These are phyloP conservation scores for Iris pallida DNA, from an alignment of 116 monocot species.

Conservation along the genomic window DNA sequence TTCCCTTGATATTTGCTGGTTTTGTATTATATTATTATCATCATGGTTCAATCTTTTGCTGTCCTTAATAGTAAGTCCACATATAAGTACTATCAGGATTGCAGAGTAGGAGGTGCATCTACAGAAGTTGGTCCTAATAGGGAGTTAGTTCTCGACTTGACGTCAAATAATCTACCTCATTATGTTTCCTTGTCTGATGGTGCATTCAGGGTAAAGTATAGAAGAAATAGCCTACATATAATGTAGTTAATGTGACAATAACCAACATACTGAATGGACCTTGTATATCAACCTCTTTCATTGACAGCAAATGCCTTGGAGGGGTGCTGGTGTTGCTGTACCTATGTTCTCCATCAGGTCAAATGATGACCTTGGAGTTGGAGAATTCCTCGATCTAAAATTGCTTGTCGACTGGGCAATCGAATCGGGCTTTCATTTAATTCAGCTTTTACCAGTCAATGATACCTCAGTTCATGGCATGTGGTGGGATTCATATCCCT, in stretches of 20 bases:
- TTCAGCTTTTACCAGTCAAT: conserved; percentile 91
- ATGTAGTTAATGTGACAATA: not conserved
- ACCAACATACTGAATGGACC: not conserved
- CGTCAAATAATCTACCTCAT: conserved; percentile 34
- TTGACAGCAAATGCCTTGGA: conserved; percentile 74
- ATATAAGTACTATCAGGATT: conserved; percentile 70
- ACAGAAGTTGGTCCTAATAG: conserved; percentile 72
- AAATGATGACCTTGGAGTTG: conserved; percentile 71
- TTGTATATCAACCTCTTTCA: not conserved
- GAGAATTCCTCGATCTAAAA: conserved; percentile 91
- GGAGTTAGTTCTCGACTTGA: conserved; percentile 49
- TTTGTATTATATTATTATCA: conserved; percentile 4
- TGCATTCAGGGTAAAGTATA: conserved; percentile 57
- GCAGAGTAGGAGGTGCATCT: conserved; percentile 13
- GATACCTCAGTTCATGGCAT: conserved; percentile 89
- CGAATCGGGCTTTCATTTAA: conserved; percentile 81
- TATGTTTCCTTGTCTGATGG: conserved; percentile 66
- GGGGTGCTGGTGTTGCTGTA: conserved; percentile 86
- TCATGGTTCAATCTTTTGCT: conserved; percentile 13
- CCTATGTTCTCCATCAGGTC: conserved; percentile 85
- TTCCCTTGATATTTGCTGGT: not conserved
- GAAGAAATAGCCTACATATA: not conserved
- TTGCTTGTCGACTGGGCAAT: conserved; percentile 89
- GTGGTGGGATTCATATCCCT: conserved; percentile 99
- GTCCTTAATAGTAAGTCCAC: conserved; percentile 52